Base-by-base conservation (phyloP, 768 basidiomycete genomes). In the Floccularia luteovirens region DNA sequence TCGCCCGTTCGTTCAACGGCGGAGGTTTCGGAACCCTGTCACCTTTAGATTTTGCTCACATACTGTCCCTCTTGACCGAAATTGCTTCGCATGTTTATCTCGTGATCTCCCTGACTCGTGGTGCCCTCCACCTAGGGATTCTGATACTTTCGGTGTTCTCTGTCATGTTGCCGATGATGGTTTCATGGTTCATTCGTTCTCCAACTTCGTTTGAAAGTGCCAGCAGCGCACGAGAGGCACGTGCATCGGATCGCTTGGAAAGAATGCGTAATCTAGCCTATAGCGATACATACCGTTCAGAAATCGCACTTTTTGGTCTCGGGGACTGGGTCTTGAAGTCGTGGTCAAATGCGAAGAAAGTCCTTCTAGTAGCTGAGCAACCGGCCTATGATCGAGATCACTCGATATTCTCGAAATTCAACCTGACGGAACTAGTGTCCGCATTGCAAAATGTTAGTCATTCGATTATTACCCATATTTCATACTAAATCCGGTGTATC, bases 251-350 rank as follows among this genome's bases (percentile, higher is more conserved):
- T 38, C 77, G 77, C 30, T 82, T 83, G 52, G 86, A 90, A 52
- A 74, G 72, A 31, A 75, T 90, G 70, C 77, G 84, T 5, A 76
- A 72, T 50, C 62, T 91, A 27, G 89, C 79, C 0, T 77, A 84
- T 56, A 83, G 77, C 51, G 88, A 88, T 27, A 52, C 62, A 0
- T 78, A 86, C 56, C 79, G 87, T n/a, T 79, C 82, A 12, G 90
- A 93, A 56, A 72, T 92, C 23, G 67, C 81, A 24, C 66, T 92
- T 3, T 93, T 90, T 56, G 86, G 86, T 3, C 69, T 93, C 12
- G 81, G 79, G 8, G 81, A 86, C 27, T 93, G 90, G 90, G 81
- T 92, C 39, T 62, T 92, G 43, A 69, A 75, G 41, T 75, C 77
- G 5, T 93, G 90, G 90, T 70, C 80, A 3, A 66, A 60, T 23